Percentiles rank a stretch among this genome's conserved stretches.
phyloP scores from a whole-genome alignment of 2,329 filamentous ascomycete species.

The Aspergillus eucalypticola region DNA sequence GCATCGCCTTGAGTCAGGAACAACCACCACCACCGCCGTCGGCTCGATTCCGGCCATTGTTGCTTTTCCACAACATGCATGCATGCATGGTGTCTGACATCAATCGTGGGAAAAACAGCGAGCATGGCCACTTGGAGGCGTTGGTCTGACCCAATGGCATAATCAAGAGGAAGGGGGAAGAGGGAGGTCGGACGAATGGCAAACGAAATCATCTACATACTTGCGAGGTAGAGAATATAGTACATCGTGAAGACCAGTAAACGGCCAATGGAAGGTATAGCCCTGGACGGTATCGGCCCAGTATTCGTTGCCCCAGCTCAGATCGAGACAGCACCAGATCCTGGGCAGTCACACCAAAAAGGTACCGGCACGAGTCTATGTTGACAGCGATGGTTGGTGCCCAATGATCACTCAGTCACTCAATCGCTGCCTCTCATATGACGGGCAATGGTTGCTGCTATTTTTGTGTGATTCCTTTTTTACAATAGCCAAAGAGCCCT shows the following conservation, averaged over 20 bases:
- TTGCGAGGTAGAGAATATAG: conserved; percentile 67
- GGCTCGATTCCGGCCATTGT: not conserved
- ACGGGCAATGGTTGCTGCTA: conserved; percentile 2
- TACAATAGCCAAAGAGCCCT: no score
- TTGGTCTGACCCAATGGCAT: not conserved
- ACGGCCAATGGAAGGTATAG: conserved; percentile 24
- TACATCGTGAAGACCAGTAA: conserved; percentile 38
- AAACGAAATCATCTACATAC: conserved; percentile 57
- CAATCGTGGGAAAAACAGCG: no score
- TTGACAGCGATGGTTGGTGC: conserved; percentile 24
- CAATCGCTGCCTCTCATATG: conserved; percentile 16
- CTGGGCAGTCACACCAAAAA: not conserved
- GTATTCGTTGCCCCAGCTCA: conserved; percentile 26
- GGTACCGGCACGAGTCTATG: conserved; percentile 19
- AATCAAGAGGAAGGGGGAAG: not conserved
- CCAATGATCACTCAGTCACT: conserved; percentile 22
- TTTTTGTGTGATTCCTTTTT: no score
- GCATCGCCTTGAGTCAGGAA: not conserved
- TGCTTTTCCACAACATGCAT: not conserved
- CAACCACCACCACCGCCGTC: no score
- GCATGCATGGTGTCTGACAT: not conserved
- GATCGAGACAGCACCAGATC: conserved; percentile 22
- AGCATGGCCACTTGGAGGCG: no score
- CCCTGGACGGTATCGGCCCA: conserved; percentile 23
- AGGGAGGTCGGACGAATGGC: conserved; percentile 12